These are phyloP conservation scores for Monosiga brevicollis DNA, from an alignment of 78 protist genomes.

Conservation along the genomic window DNA sequence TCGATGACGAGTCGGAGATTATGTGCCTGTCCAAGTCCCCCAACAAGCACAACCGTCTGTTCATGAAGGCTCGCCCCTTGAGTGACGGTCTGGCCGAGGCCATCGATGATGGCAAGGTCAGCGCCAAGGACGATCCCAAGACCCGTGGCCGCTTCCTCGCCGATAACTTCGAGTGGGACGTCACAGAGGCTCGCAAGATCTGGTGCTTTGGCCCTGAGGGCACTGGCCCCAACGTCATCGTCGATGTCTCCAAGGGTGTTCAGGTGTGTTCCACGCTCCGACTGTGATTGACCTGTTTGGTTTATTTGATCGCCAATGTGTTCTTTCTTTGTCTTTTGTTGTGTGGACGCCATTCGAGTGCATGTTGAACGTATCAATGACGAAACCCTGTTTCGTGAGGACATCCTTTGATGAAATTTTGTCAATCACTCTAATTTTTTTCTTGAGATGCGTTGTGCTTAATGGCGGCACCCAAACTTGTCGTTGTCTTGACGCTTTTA, in stretches of 20 bases:
- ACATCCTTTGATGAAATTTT: not conserved
- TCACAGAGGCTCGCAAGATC: conserved; percentile 78
- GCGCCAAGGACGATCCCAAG: conserved; percentile 66
- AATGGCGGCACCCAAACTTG: not conserved
- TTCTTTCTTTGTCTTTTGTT: too few species aligned
- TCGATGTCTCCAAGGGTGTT: conserved; percentile 74
- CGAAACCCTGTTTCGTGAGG: not conserved
- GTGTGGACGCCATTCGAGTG: too few species aligned
- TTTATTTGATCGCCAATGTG: not conserved
- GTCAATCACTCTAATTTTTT: not conserved
- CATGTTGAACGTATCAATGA: too few species aligned
- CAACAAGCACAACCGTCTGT: conserved; percentile 99
- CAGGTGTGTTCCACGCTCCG: conserved; percentile 2
- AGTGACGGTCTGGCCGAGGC: conserved; percentile 77
- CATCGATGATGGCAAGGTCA: conserved; percentile 74
- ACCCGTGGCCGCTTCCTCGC: conserved; percentile 61
- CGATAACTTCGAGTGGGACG: conserved; percentile 81
- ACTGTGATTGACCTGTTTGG: not conserved
- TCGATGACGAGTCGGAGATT: conserved; percentile 48
- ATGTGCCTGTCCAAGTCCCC: conserved; percentile 94
- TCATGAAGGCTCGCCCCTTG: conserved; percentile 78
- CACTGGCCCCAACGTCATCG: conserved; percentile 87
- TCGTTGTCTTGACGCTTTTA: not conserved
- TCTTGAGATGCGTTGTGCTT: not conserved
- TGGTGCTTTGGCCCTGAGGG: conserved; percentile 97